Evolutionary conservation across 2,329 filamentous ascomycete genomes (phyloP).

Genomic region (Verticillium zaregamsianum): DNA sequence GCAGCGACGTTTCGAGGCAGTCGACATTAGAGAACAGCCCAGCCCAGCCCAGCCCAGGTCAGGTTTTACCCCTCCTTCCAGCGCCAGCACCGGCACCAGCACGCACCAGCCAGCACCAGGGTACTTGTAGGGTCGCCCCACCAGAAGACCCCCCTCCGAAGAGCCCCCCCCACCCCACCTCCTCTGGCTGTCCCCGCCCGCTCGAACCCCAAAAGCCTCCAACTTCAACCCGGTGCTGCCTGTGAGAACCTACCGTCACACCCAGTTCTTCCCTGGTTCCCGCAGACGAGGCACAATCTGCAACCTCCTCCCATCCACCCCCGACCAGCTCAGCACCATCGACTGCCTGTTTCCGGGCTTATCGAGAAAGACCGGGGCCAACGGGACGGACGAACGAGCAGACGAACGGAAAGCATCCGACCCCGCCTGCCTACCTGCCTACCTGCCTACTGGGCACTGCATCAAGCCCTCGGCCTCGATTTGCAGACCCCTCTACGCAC

Average conservation of each 20-base stretch:
- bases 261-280: background rate
- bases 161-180: background rate
- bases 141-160: background rate
- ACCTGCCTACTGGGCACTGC: too few species aligned
- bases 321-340: background rate
- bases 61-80: conserved; percentile 4
- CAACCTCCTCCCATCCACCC: background rate
- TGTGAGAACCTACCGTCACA: background rate
- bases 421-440: background rate
- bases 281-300: background rate
- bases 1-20: background rate
- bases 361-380: background rate
- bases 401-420: background rate
- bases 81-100: conserved; percentile 3
- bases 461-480: background rate
- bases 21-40: background rate
- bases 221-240: background rate
- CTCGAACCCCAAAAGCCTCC: conserved; percentile 1
- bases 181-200: background rate
- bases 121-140: background rate
- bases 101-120: background rate
- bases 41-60: background rate
- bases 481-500: background rate
- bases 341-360: background rate
- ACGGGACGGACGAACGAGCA: background rate